Percentiles rank a stretch among this genome's conserved stretches.
Conservation (phyloP, 768 basidiomycete species). For the Calvatia gigantea region DNA sequence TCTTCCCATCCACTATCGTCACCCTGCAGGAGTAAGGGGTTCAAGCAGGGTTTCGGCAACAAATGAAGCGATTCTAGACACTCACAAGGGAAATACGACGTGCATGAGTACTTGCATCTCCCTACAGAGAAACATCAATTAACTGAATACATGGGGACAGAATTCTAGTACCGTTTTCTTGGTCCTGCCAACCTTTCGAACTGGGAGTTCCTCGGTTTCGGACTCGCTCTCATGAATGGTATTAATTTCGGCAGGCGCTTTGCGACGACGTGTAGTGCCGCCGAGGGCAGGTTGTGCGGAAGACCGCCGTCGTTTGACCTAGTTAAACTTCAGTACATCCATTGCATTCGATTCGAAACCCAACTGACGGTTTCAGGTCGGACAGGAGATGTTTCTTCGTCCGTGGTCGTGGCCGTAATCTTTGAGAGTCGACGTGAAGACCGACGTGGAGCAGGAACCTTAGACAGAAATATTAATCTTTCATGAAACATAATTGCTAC, state of each 20-base stretch:
- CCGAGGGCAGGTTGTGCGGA: conserved; percentile 73
- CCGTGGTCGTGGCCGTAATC: conserved; percentile 33
- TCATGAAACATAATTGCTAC: background rate
- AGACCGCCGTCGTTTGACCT: conserved; percentile 70
- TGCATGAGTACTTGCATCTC: conserved; percentile 45
- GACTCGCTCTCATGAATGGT: conserved; percentile 76
- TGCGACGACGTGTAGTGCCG: conserved; percentile 36
- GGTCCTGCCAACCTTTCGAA: conserved; percentile 56
- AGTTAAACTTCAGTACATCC: background rate
- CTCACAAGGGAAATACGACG: conserved; percentile 45
- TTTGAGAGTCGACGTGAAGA: conserved; percentile 67
- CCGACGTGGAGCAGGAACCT: conserved; percentile 37
- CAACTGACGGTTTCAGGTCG: conserved; percentile 55
- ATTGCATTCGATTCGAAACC: background rate
- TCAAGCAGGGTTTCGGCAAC: background rate
- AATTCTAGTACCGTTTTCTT: conserved; percentile 50
- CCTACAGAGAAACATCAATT: conserved; percentile 25
- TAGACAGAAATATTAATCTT: background rate
- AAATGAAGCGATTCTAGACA: background rate
- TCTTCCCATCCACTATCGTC: conserved; percentile 90
- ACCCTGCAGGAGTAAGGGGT: conserved; percentile 20
- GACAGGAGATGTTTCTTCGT: conserved; percentile 34
- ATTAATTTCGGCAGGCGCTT: conserved; percentile 36
- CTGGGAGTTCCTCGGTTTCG: conserved; percentile 58
- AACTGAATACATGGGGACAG: background rate